Evolutionary conservation across 2,329 filamentous ascomycete genomes (phyloP), one percentile per base, ranked within the genome.

Genomic region (Rachicladosporium sp.): DNA sequence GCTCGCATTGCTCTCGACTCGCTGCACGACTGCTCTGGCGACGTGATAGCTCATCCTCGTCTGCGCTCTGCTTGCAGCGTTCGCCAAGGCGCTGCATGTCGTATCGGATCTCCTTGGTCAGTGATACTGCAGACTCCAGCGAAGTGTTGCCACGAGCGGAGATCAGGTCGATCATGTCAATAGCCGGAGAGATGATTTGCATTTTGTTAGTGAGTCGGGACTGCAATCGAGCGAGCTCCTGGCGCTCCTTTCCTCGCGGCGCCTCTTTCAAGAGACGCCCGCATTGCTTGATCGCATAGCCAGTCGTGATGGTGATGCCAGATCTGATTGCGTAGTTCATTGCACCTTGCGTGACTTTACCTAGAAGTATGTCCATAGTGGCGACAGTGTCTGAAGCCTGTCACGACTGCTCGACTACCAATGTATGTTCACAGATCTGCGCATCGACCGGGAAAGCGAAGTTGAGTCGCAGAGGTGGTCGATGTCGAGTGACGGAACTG

Each of bases 281-380:
- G 42, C 82, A 87, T 61, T 94, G 86, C 42, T 76, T 76, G 46
- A 94, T 71, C n/a, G 87, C 84, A 64, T 87, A 93, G 31, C 73
- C 77, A 38, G 85, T 86, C 2, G 88, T 94, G 48, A 94, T 73
- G 36, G 82, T 78, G 49, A 96, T 80, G 37, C 87, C 87, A 11
- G 86, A 88, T 36, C 83, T 72, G 53, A 95, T 88, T 57, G 87
- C 87, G 73, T 91, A 93, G 65, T 86, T 93, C 73, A 93, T 80
- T 37, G 85, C 84, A 65, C 93, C 85, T 50, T 80, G 73, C 43
- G 78, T 82, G 49, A 80, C 76, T 58, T 76, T 76, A 37, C 67
- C 63, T 33, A 82, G 62, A 37, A 82, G 67, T 35, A 69, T 69
- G 58, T 93, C 86, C 86, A 93, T 93, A 42, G 52, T 70, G 58